A percentile compares a stretch with the other conserved stretches of the same genome.
These are phyloP conservation scores for Blumeria graminis DNA, from an alignment of 2,329 filamentous ascomycete genomes.

Conservation along the genomic window DNA sequence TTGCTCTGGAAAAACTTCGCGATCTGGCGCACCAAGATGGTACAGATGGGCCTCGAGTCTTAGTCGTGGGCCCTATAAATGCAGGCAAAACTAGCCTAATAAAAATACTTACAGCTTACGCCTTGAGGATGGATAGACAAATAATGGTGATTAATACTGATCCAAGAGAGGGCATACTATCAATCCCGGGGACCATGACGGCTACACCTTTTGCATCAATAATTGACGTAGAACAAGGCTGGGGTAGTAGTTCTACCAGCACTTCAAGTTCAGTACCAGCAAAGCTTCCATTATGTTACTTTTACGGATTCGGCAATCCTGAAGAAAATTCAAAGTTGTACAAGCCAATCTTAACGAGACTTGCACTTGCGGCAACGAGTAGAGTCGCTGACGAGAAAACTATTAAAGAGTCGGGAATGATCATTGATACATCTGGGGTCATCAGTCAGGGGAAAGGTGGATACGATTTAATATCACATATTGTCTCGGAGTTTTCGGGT, in stretches of 20 bases:
- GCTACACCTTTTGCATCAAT: slow-evolving; percentile 71
- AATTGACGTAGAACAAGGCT: slow-evolving; percentile 71
- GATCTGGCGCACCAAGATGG: slow-evolving; percentile 27
- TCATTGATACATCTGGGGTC: slow-evolving; percentile 63
- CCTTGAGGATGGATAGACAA: slow-evolving; percentile 46
- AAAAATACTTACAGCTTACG: slow-evolving; percentile 57
- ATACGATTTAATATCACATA: slow-evolving; percentile 59
- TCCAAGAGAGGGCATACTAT: slow-evolving; percentile 54
- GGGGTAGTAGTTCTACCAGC: slow-evolving; percentile 75
- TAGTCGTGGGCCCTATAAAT: slow-evolving; percentile 57
- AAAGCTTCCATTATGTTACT: slow-evolving; percentile 78
- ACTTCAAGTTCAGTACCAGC: slow-evolving; percentile 73
- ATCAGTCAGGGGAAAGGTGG: slow-evolving; percentile 39
- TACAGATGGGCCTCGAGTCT: slow-evolving; percentile 49
- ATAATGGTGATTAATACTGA: slow-evolving; percentile 71
- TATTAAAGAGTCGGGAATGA: slow-evolving; percentile 49
- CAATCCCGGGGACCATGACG: slow-evolving; percentile 57
- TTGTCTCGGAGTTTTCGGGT: slow-evolving; percentile 45
- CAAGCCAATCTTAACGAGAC: slow-evolving; percentile 45
- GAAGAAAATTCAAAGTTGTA: slow-evolving; percentile 52
- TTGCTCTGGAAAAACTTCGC: slow-evolving; percentile 54
- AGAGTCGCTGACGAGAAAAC: slow-evolving; percentile 52
- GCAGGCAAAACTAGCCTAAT: slow-evolving; percentile 65
- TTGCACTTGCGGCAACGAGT: slow-evolving; percentile 57
- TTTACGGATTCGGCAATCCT: slow-evolving; percentile 51